Percentiles rank a stretch among this genome's conserved stretches.
Conservation (phyloP, 345 rosid genomes). For the Syzygium jambos region DNA sequence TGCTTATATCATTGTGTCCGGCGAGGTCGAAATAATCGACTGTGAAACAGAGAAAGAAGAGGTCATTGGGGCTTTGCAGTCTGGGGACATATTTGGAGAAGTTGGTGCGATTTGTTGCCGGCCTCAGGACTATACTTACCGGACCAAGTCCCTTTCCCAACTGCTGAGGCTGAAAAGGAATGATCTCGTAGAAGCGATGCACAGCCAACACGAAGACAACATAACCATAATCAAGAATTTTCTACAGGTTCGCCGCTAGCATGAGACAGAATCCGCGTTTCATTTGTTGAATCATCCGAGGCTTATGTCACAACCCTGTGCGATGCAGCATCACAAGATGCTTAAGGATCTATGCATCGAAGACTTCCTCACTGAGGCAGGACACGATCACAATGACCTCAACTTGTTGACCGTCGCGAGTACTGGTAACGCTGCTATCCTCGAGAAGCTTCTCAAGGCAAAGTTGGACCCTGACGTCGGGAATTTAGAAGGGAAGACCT, state of each 20-base stretch:
- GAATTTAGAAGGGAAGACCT: constrained; percentile 66
- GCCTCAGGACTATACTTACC: constrained; percentile 61
- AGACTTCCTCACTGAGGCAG: constrained; percentile 27
- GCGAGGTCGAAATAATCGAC: constrained; percentile 68
- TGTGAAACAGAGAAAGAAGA: constrained; percentile 48
- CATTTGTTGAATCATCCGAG: background rate
- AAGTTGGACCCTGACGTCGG: constrained; percentile 62
- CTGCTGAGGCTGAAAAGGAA: constrained; percentile 64
- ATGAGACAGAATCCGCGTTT: background rate
- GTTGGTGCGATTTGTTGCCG: constrained; percentile 70
- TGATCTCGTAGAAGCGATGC: constrained; percentile 59
- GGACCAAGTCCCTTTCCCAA: constrained; percentile 73
- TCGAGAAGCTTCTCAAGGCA: constrained; percentile 78
- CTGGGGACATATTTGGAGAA: constrained; percentile 84
- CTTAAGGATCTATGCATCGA: constrained; percentile 41
- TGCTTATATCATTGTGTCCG: constrained; percentile 74
- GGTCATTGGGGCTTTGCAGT: constrained; percentile 42
- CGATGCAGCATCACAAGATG: constrained; percentile 51
- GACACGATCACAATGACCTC: constrained; percentile 37
- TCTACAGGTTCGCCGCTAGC: constrained; percentile 33
- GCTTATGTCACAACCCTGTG: background rate
- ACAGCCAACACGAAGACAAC: constrained; percentile 56
- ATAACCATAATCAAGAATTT: constrained; percentile 63
- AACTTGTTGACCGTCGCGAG: constrained; percentile 45
- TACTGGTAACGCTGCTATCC: constrained; percentile 75